A percentile compares a stretch with the other conserved stretches of the same genome.
These are phyloP conservation scores for Ploettnerulaceae sp. DNA, from an alignment of 2,329 filamentous ascomycete species.

Conservation along the genomic window DNA sequence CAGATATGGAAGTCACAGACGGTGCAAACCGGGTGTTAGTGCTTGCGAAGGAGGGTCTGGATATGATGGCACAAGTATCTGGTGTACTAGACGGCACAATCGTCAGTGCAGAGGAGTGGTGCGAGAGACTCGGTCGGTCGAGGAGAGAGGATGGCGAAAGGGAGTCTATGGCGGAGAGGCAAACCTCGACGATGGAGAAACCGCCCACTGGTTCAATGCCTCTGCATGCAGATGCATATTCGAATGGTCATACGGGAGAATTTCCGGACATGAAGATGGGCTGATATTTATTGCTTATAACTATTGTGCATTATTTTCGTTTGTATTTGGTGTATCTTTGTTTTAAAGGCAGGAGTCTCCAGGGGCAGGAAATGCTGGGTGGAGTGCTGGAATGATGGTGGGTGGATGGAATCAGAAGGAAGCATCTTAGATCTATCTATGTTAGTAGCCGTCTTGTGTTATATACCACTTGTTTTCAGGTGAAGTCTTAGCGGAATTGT, in stretches of 20 bases:
- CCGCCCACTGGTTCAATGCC: conserved; percentile 14
- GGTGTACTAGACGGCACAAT: conserved; percentile 85
- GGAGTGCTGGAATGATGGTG: background rate
- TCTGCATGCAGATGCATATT: background rate
- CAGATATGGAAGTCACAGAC: conserved; percentile 44
- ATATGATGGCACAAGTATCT: conserved; percentile 91
- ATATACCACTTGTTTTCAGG: background rate
- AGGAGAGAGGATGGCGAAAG: conserved; percentile 30
- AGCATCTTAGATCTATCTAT: background rate
- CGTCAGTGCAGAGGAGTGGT: conserved; percentile 87
- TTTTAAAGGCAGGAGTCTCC: too few relatives aligned
- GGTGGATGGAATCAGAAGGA: background rate
- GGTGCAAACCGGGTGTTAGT: conserved; percentile 74
- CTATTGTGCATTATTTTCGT: background rate
- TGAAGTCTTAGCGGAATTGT: background rate
- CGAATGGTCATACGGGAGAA: background rate
- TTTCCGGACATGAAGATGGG: background rate
- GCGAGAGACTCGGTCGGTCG: conserved; percentile 62
- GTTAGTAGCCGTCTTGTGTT: background rate
- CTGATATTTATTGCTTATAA: background rate
- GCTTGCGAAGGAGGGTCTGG: conserved; percentile 82
- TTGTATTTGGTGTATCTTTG: background rate
- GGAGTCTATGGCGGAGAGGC: background rate
- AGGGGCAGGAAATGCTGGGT: background rate
- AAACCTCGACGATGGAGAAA: conserved; percentile 15